A percentile compares a stretch with the other conserved stretches of the same genome.
Conservation (phyloP, 2,329 filamentous ascomycete genomes). For the Cladosporium velox region DNA sequence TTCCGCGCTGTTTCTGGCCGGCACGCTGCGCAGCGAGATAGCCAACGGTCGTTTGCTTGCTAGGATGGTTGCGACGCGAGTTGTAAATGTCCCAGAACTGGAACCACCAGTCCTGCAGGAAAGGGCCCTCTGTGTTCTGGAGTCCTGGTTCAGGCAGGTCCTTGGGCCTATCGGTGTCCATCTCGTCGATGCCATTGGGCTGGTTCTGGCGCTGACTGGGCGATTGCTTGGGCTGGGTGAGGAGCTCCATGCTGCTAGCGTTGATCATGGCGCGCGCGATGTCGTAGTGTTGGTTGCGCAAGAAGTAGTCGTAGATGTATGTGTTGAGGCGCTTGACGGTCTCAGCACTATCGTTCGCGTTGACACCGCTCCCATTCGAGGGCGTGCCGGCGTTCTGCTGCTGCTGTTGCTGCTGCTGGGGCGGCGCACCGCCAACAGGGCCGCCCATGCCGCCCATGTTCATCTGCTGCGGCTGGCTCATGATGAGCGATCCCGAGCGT, state of each 20-base stretch:
- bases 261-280: slow-evolving; percentile 74
- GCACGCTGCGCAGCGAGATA: slow-evolving; percentile 63
- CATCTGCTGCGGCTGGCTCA: slow-evolving; percentile 67
- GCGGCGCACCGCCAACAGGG: slow-evolving; percentile 63
- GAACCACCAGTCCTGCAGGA: slow-evolving; percentile 96
- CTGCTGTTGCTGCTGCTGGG: slow-evolving; percentile 37
- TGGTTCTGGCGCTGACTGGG: slow-evolving; percentile 56
- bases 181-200: slow-evolving; percentile 68
- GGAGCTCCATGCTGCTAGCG: slow-evolving; percentile 42
- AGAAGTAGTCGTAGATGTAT: slow-evolving; percentile 89
- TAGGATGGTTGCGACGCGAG: slow-evolving; percentile 64
- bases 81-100: slow-evolving; percentile 96
- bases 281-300: slow-evolving; percentile 81
- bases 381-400: slow-evolving; percentile 32
- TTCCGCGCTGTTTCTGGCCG: slow-evolving; percentile 67
- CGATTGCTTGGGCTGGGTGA: slow-evolving; percentile 59
- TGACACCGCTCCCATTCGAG: slow-evolving; percentile 29
- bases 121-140: slow-evolving; percentile 70
- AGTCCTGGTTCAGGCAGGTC: slow-evolving; percentile 77
- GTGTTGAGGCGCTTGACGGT: slow-evolving; percentile 69
- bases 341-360: slow-evolving; percentile 48
- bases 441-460: slow-evolving; percentile 67
- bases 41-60: slow-evolving; percentile 53
- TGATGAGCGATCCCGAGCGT: slow-evolving; percentile 33
- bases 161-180: slow-evolving; percentile 70